Evolutionary conservation across 345 rosid genomes (phyloP).

Genomic region (Citrus glauca): DNA sequence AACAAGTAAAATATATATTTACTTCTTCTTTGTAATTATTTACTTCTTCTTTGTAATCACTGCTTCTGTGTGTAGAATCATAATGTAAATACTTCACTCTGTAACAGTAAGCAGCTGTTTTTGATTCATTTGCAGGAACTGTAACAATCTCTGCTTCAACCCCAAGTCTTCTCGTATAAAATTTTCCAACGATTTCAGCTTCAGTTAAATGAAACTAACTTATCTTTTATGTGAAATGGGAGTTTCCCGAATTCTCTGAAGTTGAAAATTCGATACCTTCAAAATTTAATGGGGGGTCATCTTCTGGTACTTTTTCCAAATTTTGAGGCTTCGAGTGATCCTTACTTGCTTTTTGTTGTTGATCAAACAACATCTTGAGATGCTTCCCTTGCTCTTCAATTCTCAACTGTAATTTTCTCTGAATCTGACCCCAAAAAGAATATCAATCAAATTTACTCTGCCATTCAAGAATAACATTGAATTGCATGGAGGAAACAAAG

Average conservation of each 20-base stretch:
- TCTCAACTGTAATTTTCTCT: constrained; percentile 63
- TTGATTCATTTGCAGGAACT: background rate
- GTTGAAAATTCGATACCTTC: constrained; percentile 44
- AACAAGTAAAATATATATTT: background rate
- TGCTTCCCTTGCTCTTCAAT: constrained; percentile 91
- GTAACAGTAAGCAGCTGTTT: background rate
- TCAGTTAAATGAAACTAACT: constrained; percentile 30
- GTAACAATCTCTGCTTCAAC: background rate
- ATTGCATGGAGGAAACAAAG: background rate
- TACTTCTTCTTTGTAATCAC: background rate
- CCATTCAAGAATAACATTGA: background rate
- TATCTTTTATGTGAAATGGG: constrained; percentile 55
- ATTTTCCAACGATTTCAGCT: background rate
- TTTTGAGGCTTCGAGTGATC: constrained; percentile 31
- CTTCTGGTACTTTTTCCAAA: constrained; percentile 16
- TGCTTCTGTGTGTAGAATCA: background rate
- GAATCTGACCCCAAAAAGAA: constrained; percentile 44
- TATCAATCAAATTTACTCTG: background rate
- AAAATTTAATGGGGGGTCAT: constrained; percentile 24
- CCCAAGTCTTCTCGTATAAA: background rate
- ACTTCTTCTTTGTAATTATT: background rate
- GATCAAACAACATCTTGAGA: constrained; percentile 74
- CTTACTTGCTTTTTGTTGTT: constrained; percentile 56
- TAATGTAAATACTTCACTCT: background rate
- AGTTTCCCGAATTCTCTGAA: constrained; percentile 41